Base-by-base conservation (phyloP, 2,329 filamentous ascomycete genomes). In the Alternaria angustiovoidea region DNA sequence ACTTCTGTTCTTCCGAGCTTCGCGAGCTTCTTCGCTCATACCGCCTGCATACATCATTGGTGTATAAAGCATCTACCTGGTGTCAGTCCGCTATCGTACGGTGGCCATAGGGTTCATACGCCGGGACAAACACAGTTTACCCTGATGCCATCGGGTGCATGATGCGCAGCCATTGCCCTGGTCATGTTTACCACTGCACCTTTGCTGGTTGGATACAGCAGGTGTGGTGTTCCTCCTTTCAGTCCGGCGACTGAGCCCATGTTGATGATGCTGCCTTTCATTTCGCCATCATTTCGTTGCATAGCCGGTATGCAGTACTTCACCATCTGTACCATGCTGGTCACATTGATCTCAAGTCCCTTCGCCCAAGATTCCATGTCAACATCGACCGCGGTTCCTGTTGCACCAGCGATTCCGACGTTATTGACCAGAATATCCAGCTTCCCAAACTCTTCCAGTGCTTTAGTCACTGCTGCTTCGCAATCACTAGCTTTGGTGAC, bases 371-470 rank as follows among this genome's bases (percentile, higher is more conserved):
- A 79, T 0, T 74, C 81, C 80, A 88, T 84, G 66, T 90, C 86
- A 0, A 89, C 84, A 0, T 87, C 84, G 2, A 86, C 80, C 0
- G 88, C 87, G 2, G 85, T 88, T 0, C 89, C 89, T 1, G 76
- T 57, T 0, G 87, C 83, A 0, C 89, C 89, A 4, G 81, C 81
- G 20, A 90, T 79, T 0, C 89, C 89, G 2, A 91, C 88, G 57
- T 87, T 87, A 68, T 90, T 90, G 36, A 90, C 79, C 1, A 91
- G 77, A 42, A 90, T 87, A 66, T 90, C 87, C 2, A 91, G 64
- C 2, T 85, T 78, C 0, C 86, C 87, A 63, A 85, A 90, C 1
- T 73, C 66, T 2, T 79, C 60, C 1, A 87, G 14, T 0, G 87
- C 82, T 0, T 72, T 57, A 0, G 80, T 54, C 62, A 81, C 78